Base-by-base conservation (phyloP, 768 basidiomycete species). In the Arthromyces matolae region DNA sequence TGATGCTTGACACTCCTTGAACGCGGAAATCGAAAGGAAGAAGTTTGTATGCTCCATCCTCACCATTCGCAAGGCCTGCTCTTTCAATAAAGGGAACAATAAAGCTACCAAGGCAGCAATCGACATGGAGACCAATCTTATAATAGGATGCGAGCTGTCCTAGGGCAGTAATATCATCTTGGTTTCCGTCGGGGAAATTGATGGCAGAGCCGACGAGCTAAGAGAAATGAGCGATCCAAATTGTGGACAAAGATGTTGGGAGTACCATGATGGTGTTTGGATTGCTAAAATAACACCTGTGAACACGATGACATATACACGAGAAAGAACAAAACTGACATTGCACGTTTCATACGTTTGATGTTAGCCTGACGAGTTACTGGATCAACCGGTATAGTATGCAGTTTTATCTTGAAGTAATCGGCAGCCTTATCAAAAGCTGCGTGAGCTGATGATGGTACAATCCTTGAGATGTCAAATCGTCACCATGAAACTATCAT, bases 381-480 rank as follows among this genome's bases (percentile, higher is more conserved):
- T 2, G 75, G 71, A 59, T 97, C 77, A 19, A 98, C 84, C 0
- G 93, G 90, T 37, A 99, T 79, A 24, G 79, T 76, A 57, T 93
- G 93, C 5, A 94, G 73, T 71, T 96, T 97, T 71, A 99, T 81
- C 12, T 81, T 80, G 61, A 97, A 79, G 64, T 95, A 97, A 8
- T 83, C 79, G 1, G 82, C 85, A 3, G 86, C 93, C 64, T 99
- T 99, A 71, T 93, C 86, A 63, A 99, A 99, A 0, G 95, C 95
- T 2, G 92, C 92, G 60, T 97, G 95, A 0, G 88, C 93, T 0
- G 89, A 86, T 0, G 78, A 72, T 0, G 93, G 88, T 7, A 97
- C 69, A 51, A 97, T 74, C 72, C 93, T 95, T 27, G 19, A 28
- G 32, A 4, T 28, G 23, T 18, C 7, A 45, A 40, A 3, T 2